Conservation (phyloP, 2,329 filamentous ascomycete species). For the Alternaria arbusti region DNA sequence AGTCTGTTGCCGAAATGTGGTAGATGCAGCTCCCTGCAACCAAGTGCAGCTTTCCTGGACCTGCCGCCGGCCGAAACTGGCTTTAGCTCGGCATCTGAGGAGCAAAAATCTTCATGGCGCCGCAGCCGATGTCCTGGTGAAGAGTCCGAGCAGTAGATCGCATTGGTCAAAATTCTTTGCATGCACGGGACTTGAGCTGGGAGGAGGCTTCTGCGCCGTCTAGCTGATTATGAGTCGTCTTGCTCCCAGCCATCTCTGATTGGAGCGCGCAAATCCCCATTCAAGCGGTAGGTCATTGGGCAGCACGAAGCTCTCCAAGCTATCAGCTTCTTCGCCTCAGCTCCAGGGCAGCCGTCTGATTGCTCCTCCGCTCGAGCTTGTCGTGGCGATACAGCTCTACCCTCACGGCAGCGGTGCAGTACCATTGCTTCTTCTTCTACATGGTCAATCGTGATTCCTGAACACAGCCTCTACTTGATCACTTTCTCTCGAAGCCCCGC, state of each 20-base stretch:
- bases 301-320: constrained; percentile 14
- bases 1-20: not conserved
- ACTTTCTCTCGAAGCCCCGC: constrained; percentile 10
- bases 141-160: constrained; percentile 2
- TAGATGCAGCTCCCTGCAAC: constrained; percentile 5
- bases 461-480: constrained; percentile 10
- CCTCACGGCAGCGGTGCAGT: constrained; percentile 3
- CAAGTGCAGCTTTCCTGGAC: constrained; percentile 3
- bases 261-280: constrained; percentile 12
- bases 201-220: constrained; percentile 6
- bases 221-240: constrained; percentile 15
- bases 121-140: constrained; percentile 9
- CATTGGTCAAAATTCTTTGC: constrained; percentile 8
- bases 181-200: constrained; percentile 12
- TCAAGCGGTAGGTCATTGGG: constrained; percentile 15
- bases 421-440: not conserved
- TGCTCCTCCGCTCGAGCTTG: constrained; percentile 14
- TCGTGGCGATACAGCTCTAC: constrained; percentile 15
- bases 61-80: constrained; percentile 12
- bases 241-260: constrained; percentile 9
- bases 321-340: constrained; percentile 14
- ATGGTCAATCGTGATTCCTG: constrained; percentile 2
- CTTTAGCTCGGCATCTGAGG: constrained; percentile 7
- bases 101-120: constrained; percentile 15
- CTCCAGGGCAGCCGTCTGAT: constrained; percentile 12